A percentile compares a stretch with the other conserved stretches of the same genome.
Evolutionary conservation across 2,329 filamentous ascomycete genomes (phyloP).

Genomic region (Hypomyces perniciosus): DNA sequence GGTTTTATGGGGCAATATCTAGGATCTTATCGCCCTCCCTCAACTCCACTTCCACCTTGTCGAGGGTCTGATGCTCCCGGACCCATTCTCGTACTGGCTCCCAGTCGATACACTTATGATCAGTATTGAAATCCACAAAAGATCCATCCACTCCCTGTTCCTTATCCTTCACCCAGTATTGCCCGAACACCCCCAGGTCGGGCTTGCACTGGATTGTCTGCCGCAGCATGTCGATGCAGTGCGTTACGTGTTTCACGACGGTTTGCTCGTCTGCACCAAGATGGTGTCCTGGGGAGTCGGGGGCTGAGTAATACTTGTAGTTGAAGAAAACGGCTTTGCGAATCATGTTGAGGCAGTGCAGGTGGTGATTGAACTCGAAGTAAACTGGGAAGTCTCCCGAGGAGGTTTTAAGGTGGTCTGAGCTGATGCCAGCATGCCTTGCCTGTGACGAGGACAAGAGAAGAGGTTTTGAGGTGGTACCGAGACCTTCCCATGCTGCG

Average conservation of each 20-base stretch:
- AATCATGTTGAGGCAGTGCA: constrained; percentile 9
- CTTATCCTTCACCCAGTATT: constrained; percentile 7
- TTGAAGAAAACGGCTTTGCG: constrained; percentile 7
- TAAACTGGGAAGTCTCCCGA: constrained; percentile 3
- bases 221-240: constrained; percentile 7
- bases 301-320: constrained; percentile 3
- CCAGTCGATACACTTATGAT: constrained; percentile 8
- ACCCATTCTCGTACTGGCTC: constrained; percentile 8
- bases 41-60: constrained; percentile 3
- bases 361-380: constrained; percentile 8
- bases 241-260: constrained; percentile 2
- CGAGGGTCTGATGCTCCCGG: constrained; percentile 1
- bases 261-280: constrained; percentile 2
- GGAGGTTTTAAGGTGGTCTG: constrained; percentile 1
- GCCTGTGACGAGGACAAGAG: constrained; percentile 1
- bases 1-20: constrained; percentile 1
- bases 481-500: constrained; percentile 9
- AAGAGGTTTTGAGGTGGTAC: constrained; percentile 3
- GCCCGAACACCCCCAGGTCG: constrained; percentile 4
- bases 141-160: constrained; percentile 5
- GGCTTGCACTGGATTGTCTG: constrained; percentile 7
- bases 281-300: neutral
- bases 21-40: constrained; percentile 5
- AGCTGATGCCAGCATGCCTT: neutral
- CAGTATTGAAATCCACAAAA: constrained; percentile 7